Evolutionary conservation across 2,329 filamentous ascomycete genomes (phyloP), one percentile per base, ranked within the genome.

Genomic region (Neonectria ditissima): DNA sequence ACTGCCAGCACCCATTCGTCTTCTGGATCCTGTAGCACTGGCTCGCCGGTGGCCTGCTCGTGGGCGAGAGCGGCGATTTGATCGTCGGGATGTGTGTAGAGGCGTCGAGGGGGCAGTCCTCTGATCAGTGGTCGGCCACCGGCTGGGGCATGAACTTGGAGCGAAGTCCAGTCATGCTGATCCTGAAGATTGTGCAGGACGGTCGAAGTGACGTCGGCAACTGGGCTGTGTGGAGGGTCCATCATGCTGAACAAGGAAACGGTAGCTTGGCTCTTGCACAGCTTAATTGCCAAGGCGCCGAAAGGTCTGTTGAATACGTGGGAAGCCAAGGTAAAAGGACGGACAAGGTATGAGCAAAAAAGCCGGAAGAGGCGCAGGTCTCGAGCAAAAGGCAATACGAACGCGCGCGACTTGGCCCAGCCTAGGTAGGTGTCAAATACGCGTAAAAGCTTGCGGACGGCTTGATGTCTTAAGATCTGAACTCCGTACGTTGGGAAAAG

Each of bases 21-120:
- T 78, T 92, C 87, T 2, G 87, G 83, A 14, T 77, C 79, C 72
- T 86, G 85, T 13, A 68, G 61, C 16, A 86, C 79, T 45, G 77
- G 77, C 59, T 81, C 76, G 14, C 82, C 82, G 1, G 80, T 80
- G 13, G 80, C 77, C 67, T 83, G 82, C 67, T 89, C 87, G 30
- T 84, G 82, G 69, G 90, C 89, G 59, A 94, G 82, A 59, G 91
- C 85, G 67, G 87, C 89, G 68, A 92, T 89, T 79, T 95, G 92
- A 79, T 94, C 92, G 76, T 96, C 92, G 2, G 92, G 92, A 74
- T 96, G 92, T 55, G 92, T 83, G 77, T 96, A 95, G 44, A 94
- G 83, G 48, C 90, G 86, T 47, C 86, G 85, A 0, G 92, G 91
- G 2, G 92, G 92, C 4, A 94, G 80, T 26, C 92, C 92, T 22